Conservation (phyloP, 345 rosid species). For the Xanthoceras sorbifolium region DNA sequence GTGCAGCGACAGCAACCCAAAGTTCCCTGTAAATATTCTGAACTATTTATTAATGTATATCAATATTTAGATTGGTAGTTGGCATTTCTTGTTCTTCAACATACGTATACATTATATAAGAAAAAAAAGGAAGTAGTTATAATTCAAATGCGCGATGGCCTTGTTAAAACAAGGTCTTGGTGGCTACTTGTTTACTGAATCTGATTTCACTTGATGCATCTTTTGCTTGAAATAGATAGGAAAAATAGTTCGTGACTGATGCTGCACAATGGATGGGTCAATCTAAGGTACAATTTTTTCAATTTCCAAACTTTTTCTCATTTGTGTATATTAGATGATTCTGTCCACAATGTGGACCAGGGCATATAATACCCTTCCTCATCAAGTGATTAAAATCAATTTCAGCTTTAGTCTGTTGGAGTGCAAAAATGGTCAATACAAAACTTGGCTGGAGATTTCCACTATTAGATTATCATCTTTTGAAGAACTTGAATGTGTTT, state of each 20-base stretch:
- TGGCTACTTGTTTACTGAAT: not conserved
- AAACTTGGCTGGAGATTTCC: too few relatives aligned
- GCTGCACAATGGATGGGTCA: not conserved
- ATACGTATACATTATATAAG: not conserved
- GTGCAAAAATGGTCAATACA: not conserved
- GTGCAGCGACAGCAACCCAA: conserved; percentile 35
- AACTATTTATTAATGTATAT: conserved; percentile 32
- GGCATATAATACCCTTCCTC: not conserved
- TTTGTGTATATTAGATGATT: not conserved
- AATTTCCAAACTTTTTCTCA: too few relatives aligned
- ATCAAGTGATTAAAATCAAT: conserved; percentile 1
- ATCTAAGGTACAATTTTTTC: conserved; percentile 18
- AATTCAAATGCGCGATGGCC: not conserved
- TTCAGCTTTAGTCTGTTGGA: not conserved
- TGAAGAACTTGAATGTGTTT: too few relatives aligned
- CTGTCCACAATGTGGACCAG: not conserved
- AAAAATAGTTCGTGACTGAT: not conserved
- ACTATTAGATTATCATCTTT: too few relatives aligned
- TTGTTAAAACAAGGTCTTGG: not conserved
- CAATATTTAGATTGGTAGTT: conserved; percentile 24
- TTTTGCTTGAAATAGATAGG: not conserved
- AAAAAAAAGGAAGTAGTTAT: not conserved
- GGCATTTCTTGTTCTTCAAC: not conserved
- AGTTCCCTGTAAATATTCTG: conserved; percentile 46
- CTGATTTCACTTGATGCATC: not conserved